Evolutionary conservation across 768 basidiomycete genomes (phyloP).

Genomic region (Suillus plorans): DNA sequence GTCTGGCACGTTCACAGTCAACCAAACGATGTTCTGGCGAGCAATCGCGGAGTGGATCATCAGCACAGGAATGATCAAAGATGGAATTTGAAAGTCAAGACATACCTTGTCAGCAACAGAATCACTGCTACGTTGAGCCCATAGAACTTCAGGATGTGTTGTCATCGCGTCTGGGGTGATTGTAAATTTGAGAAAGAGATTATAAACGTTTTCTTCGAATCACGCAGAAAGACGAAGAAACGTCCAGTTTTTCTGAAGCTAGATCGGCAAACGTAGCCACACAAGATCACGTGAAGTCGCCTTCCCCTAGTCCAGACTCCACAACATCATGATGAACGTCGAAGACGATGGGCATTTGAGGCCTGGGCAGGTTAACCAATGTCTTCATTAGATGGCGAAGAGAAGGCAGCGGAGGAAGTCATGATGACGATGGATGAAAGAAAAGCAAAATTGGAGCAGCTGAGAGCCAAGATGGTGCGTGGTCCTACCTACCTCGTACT

Average conservation of each 20-base stretch:
- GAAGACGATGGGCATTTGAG: not conserved
- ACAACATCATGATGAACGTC: not conserved
- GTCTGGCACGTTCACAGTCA: slow-evolving; percentile 84
- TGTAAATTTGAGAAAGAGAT: slow-evolving; percentile 8
- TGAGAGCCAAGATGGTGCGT: slow-evolving; percentile 76
- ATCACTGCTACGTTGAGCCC: slow-evolving; percentile 89
- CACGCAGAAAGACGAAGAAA: slow-evolving; percentile 33
- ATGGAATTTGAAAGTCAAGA: not conserved
- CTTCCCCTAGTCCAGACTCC: not conserved
- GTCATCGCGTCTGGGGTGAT: slow-evolving; percentile 34
- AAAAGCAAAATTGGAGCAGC: slow-evolving; percentile 71
- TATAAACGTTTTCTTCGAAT: slow-evolving; percentile 24
- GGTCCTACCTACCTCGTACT: slow-evolving; percentile 3
- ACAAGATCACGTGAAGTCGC: slow-evolving; percentile 1
- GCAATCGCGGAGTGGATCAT: not conserved
- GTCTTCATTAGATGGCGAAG: slow-evolving; percentile 2
- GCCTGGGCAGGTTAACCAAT: not conserved
- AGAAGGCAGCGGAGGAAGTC: slow-evolving; percentile 12
- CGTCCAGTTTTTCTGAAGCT: slow-evolving; percentile 1
- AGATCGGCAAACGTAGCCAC: slow-evolving; percentile 4
- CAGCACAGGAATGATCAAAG: slow-evolving; percentile 3
- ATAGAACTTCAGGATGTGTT: slow-evolving; percentile 83
- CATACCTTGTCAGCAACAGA: slow-evolving; percentile 65
- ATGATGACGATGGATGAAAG: slow-evolving; percentile 65
- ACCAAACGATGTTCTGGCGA: slow-evolving; percentile 81